Evolutionary conservation across 2,329 filamentous ascomycete genomes (phyloP), one percentile per base, ranked within the genome.

Genomic region (Aspergillus nomiae): DNA sequence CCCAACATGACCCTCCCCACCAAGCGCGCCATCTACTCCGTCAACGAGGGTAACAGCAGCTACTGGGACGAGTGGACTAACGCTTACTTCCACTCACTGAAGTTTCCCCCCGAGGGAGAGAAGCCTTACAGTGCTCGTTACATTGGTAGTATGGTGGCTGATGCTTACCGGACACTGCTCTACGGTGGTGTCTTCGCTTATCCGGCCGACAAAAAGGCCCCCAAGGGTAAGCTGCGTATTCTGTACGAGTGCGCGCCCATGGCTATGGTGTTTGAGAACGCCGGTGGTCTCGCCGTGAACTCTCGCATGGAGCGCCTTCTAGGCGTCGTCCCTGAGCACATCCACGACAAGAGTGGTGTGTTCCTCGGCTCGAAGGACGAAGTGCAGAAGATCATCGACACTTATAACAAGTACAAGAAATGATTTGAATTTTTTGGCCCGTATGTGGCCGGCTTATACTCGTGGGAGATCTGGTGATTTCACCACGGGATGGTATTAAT

Each of bases 231-330:
- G 85, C 86, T 99, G 70, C 87, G 95, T 69, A 99, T 99, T 70
- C 79, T 99, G 72, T 99, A 99, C 81, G 95, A 99, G 84, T 99
- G 95, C 77, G 95, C 95, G 16, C 95, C 95, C 45, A 99, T 99
- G 95, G 95, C 95, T 28, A 91, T 98, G 90, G 87, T 99, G 8
- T 98, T 99, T 79, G 95, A 99, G 82, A 97, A 99, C 81, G 95
- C 95, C 72, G 95, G 95, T 71, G 95, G 95, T 64, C 89, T 96
- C 80, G 95, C 95, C 21, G 83, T 99, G 60, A 90, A 98, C 81
- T 94, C 91, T 81, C 89, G 91, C 62, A 97, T 97, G 93, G 83
- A 88, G 69, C 88, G 94, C 64, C 94, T 99, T 90, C 84, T 99
- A 69, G 90, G 92, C 61, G 89, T 98, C 46, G 87, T 92, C 1